Percentiles rank a stretch among this genome's conserved stretches.
phyloP scores from a whole-genome alignment of 768 basidiomycete species.

The Amylocystis lapponica region DNA sequence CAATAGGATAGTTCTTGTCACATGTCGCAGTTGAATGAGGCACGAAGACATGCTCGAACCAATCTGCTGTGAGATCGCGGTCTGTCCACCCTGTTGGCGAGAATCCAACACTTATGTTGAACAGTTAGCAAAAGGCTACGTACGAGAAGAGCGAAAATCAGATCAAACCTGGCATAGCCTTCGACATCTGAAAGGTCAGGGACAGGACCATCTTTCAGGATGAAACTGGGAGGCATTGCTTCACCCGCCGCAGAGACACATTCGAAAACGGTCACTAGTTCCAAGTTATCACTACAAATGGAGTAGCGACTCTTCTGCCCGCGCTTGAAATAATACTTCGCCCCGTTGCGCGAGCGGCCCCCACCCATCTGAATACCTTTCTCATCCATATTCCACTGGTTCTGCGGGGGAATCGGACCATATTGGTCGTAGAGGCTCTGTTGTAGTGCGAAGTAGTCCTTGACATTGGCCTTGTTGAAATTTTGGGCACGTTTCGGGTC shows the following conservation, averaged over 20 bases:
- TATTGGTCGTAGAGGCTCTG: constrained; percentile 2
- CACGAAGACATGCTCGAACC: constrained; percentile 35
- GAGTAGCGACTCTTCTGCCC: constrained; percentile 7
- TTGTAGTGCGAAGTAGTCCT: constrained; percentile 8
- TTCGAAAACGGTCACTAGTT: constrained; percentile 44
- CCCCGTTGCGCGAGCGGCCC: background rate
- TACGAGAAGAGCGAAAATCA: no score
- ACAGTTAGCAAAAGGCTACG: background rate
- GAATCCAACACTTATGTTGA: constrained; percentile 21
- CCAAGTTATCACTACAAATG: constrained; percentile 27
- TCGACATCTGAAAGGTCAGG: background rate
- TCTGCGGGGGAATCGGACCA: constrained; percentile 2
- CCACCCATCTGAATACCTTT: constrained; percentile 16
- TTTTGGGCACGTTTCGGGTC: constrained; percentile 29
- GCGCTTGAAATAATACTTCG: background rate
- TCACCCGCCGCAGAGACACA: constrained; percentile 34
- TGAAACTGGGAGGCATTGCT: constrained; percentile 30
- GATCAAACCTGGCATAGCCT: background rate
- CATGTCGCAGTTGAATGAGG: constrained; percentile 25
- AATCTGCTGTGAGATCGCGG: constrained; percentile 26
- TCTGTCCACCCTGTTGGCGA: constrained; percentile 40
- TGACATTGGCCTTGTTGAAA: constrained; percentile 25
- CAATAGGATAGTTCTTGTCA: constrained; percentile 23
- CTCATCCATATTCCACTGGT: constrained; percentile 18
- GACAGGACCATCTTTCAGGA: constrained; percentile 23